Conservation (phyloP, 2,329 filamentous ascomycete genomes). For the Epichloe gansuensis region DNA sequence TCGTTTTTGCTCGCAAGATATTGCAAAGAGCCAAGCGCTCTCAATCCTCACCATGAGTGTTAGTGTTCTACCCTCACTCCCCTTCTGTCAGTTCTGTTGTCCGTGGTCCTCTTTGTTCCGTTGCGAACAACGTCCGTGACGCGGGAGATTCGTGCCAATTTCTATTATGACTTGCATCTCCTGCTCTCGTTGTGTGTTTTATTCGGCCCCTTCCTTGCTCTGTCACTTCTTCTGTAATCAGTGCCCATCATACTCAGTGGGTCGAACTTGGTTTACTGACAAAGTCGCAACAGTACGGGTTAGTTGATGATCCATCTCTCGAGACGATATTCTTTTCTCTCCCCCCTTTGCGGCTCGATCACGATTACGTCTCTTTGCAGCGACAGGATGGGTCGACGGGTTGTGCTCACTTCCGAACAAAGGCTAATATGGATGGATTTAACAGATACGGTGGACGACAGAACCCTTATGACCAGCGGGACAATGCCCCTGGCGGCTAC, state of each 20-base stretch:
- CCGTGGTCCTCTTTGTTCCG: background rate
- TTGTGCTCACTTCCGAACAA: background rate
- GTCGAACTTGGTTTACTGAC: slow-evolving; percentile 14
- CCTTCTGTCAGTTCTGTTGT: slow-evolving; percentile 9
- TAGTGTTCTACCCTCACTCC: slow-evolving; percentile 13
- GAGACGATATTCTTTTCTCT: background rate
- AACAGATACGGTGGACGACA: slow-evolving; percentile 39
- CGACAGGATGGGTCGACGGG: background rate
- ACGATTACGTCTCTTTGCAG: background rate
- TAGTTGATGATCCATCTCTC: slow-evolving; percentile 18
- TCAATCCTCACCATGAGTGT: slow-evolving; percentile 16
- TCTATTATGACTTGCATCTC: background rate
- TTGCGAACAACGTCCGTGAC: background rate
- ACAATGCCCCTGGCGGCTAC: slow-evolving; percentile 23
- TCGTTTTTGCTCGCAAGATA: background rate
- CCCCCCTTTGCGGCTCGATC: background rate
- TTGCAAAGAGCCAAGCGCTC: slow-evolving; percentile 5
- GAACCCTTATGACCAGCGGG: slow-evolving; percentile 48
- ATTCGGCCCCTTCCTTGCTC: background rate
- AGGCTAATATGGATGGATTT: background rate
- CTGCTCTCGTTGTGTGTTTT: background rate
- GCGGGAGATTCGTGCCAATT: no score
- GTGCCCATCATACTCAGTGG: background rate
- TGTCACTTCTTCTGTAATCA: background rate
- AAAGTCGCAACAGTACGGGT: slow-evolving; percentile 38